Conservation (phyloP, 2,329 filamentous ascomycete species). For the Pseudophaeomoniella oleicola region DNA sequence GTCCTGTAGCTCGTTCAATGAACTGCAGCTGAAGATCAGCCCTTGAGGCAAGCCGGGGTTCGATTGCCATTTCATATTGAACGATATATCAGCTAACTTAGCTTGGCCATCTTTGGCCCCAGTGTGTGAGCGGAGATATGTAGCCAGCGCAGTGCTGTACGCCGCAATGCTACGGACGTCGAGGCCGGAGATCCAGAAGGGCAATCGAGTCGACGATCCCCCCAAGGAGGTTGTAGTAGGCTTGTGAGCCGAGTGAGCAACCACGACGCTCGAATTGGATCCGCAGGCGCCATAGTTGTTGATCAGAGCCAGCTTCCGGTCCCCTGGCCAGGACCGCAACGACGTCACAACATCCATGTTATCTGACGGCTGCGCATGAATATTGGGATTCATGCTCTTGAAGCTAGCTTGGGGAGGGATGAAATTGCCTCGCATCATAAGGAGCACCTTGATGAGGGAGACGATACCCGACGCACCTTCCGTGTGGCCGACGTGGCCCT, state of each 20-base stretch:
- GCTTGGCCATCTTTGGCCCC: too few relatives aligned
- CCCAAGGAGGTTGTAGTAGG: conserved; percentile 27
- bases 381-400: conserved; percentile 24
- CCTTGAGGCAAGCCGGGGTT: neutral
- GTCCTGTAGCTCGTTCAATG: too few relatives aligned
- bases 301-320: conserved; percentile 24
- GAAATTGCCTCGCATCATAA: conserved; percentile 21
- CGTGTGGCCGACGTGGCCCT: conserved; percentile 49
- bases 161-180: conserved; percentile 24
- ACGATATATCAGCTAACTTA: conserved; percentile 40
- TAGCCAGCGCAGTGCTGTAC: conserved; percentile 39
- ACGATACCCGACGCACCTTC: conserved; percentile 44
- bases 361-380: conserved; percentile 28
- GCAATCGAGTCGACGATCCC: conserved; percentile 35
- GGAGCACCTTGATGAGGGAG: conserved; percentile 19
- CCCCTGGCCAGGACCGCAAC: conserved; percentile 30
- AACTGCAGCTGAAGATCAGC: neutral
- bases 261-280: conserved; percentile 46
- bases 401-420: conserved; percentile 21
- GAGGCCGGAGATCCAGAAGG: conserved; percentile 44
- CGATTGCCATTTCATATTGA: conserved; percentile 29
- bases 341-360: conserved; percentile 27
- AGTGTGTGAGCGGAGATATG: conserved; percentile 36
- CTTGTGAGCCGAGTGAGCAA: conserved; percentile 20
- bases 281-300: conserved; percentile 61